phyloP scores from a whole-genome alignment of 257 asterid species.

The Nicotiana benthamiana region DNA sequence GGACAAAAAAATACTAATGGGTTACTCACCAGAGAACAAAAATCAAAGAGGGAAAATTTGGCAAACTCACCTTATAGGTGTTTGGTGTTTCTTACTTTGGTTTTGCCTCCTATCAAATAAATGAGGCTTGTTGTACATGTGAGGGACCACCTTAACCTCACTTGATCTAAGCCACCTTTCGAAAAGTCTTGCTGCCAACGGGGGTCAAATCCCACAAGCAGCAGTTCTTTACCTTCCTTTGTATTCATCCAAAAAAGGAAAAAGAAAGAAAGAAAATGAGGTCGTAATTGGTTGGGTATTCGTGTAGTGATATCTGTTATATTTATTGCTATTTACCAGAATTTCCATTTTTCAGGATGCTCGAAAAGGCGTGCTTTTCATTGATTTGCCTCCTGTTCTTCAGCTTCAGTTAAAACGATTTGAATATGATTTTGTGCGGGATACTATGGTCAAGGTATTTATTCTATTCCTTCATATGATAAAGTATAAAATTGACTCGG shows the following conservation, averaged over 20 bases:
- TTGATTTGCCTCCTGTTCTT: conserved; percentile 79
- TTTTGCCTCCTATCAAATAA: not conserved
- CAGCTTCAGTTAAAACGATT: conserved; percentile 77
- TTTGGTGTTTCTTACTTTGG: not conserved
- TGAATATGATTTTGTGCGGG: conserved; percentile 70
- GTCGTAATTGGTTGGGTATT: not conserved
- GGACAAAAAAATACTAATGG: not conserved
- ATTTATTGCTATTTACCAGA: not conserved
- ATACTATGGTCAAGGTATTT: conserved; percentile 75
- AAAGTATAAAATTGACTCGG: not conserved
- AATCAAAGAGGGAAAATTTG: not conserved
- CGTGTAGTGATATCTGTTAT: not conserved
- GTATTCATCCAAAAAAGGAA: not conserved
- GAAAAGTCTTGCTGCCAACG: not conserved
- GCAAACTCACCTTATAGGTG: not conserved
- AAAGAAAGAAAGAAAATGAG: not conserved
- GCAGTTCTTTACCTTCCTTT: not conserved
- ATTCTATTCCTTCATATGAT: not conserved
- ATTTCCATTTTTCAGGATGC: conserved; percentile 51
- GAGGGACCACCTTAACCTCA: not conserved
- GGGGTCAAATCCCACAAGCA: not conserved
- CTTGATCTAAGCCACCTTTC: not conserved
- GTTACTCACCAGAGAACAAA: not conserved
- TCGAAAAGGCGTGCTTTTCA: conserved; percentile 71
- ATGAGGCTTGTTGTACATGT: not conserved